Evolutionary conservation across 2,329 filamentous ascomycete genomes (phyloP).

Genomic region (Coniochaeta sp.): DNA sequence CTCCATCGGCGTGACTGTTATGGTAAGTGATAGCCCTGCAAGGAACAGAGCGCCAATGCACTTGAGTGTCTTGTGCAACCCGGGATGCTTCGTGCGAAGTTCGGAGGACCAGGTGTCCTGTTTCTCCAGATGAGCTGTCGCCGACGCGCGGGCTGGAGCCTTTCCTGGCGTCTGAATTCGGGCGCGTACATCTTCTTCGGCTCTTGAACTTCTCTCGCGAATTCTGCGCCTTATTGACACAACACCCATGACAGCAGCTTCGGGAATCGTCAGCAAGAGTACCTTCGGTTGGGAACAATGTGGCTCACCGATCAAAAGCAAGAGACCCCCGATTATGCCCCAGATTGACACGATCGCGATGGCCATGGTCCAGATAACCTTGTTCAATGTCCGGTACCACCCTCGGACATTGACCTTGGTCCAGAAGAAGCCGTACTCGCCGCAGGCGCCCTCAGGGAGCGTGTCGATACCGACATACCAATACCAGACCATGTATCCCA

Average conservation of each 20-base stretch:
- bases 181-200: too few species aligned
- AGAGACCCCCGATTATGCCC: too few species aligned
- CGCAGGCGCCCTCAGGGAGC: background rate
- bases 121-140: background rate
- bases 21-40: background rate
- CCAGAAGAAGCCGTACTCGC: constrained; percentile 2
- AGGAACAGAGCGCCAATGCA: background rate
- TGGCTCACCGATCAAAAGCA: background rate
- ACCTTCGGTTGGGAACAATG: background rate
- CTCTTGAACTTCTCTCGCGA: too few species aligned
- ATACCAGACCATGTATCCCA: constrained; percentile 1
- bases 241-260: background rate
- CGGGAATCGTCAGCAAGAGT: background rate
- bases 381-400: constrained; percentile 3
- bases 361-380: background rate
- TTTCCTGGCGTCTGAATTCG: too few species aligned
- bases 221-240: too few species aligned
- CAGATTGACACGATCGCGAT: background rate
- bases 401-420: constrained; percentile 3
- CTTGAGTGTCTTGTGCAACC: background rate
- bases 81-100: background rate
- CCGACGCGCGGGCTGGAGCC: too few species aligned
- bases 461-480: constrained; percentile 2
- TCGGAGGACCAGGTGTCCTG: background rate
- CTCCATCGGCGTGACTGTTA: constrained; percentile 3